phyloP scores from a whole-genome alignment of 306 rosid species.

The Acacia melanoxylon region DNA sequence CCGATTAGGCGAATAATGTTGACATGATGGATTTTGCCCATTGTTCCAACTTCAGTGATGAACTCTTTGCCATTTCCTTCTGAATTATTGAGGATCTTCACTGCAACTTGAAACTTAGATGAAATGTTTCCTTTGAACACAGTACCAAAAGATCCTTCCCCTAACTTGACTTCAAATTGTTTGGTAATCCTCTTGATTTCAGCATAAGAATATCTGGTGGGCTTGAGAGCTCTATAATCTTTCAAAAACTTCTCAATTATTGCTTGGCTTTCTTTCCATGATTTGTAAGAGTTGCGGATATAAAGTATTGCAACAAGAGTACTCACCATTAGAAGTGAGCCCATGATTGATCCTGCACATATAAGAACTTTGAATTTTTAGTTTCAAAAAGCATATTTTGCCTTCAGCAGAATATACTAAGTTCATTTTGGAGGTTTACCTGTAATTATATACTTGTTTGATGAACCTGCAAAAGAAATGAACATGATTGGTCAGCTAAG shows the following conservation, averaged over 20 bases:
- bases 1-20: background rate
- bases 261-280: background rate
- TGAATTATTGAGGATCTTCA: background rate
- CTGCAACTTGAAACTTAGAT: background rate
- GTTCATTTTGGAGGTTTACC: background rate
- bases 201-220: background rate
- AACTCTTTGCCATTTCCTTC: background rate
- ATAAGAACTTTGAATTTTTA: background rate
- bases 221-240: background rate
- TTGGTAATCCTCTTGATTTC: background rate
- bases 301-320: background rate
- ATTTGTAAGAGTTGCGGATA: background rate
- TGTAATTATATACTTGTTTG: background rate
- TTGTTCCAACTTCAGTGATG: background rate
- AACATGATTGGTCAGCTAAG: background rate
- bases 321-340: background rate
- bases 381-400: background rate
- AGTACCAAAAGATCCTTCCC: background rate
- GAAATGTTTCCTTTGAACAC: background rate
- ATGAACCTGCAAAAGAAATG: background rate
- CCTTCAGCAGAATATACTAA: background rate
- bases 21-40: background rate
- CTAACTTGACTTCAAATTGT: background rate
- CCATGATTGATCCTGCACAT: background rate
- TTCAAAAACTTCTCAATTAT: background rate